Percentiles rank a stretch among this genome's conserved stretches.
Conservation (phyloP, 345 rosid species). For the Erysimum cheiranthoides region DNA sequence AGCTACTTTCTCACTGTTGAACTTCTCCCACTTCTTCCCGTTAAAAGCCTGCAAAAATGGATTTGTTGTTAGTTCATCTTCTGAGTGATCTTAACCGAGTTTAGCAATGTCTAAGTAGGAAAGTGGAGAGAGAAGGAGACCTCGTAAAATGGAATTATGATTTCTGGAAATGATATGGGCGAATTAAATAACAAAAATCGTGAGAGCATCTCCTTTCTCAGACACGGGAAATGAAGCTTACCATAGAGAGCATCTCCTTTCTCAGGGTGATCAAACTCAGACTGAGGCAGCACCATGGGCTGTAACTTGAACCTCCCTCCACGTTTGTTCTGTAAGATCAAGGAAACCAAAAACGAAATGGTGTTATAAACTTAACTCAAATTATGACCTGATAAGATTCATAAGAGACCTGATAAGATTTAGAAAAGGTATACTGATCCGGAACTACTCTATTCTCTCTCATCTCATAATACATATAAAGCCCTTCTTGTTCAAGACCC, state of each 20-base stretch:
- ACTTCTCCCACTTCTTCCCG: slow-evolving; percentile 93
- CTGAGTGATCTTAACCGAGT: background rate
- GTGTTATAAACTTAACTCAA: slow-evolving; percentile 5
- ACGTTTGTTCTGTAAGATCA: slow-evolving; percentile 66
- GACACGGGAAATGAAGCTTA: slow-evolving; percentile 40
- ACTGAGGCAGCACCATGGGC: slow-evolving; percentile 65
- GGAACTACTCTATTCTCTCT: slow-evolving; percentile 55
- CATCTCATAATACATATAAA: slow-evolving; percentile 57
- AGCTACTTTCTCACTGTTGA: slow-evolving; percentile 90
- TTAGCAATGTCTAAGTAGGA: background rate
- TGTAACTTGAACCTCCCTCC: slow-evolving; percentile 88
- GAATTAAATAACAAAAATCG: too few species aligned
- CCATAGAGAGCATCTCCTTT: slow-evolving; percentile 96
- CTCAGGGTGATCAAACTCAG: slow-evolving; percentile 85
- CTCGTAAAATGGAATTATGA: slow-evolving; percentile 82
- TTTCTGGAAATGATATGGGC: too few species aligned
- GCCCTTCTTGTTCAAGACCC: slow-evolving; percentile 53
- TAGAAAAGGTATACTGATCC: slow-evolving; percentile 74
- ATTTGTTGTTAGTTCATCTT: slow-evolving; percentile 7
- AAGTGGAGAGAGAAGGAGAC: slow-evolving; percentile 40
- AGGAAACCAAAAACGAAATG: background rate
- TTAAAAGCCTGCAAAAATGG: slow-evolving; percentile 64
- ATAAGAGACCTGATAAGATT: too few species aligned
- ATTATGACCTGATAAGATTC: slow-evolving; percentile 65
- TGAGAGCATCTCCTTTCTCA: too few species aligned